A percentile compares a stretch with the other conserved stretches of the same genome.
Evolutionary conservation across 257 asterid genomes (phyloP).

Genomic region (Cynanchum wilfordii): DNA sequence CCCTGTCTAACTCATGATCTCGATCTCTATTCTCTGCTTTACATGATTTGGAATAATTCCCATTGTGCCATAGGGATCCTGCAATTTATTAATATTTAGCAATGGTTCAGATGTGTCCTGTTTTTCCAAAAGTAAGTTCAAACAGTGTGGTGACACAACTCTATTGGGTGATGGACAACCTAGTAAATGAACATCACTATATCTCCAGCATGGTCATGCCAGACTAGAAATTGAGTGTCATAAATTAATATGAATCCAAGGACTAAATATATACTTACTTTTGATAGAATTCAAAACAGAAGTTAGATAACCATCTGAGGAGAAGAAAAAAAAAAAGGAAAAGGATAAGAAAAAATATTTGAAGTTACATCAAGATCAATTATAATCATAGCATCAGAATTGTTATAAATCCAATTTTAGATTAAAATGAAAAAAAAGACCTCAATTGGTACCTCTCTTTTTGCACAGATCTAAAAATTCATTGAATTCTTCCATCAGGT

Average conservation of each 20-base stretch:
- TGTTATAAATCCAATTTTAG: background rate
- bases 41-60: slow-evolving; percentile 31
- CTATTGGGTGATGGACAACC: slow-evolving; percentile 8
- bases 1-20: slow-evolving; percentile 42
- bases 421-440: background rate
- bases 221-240: slow-evolving; percentile 4
- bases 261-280: slow-evolving; percentile 12
- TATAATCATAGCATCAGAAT: background rate
- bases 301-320: slow-evolving; percentile 25
- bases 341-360: slow-evolving; percentile 11
- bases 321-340: background rate
- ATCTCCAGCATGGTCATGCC: slow-evolving; percentile 4
- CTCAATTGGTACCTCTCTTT: slow-evolving; percentile 13
- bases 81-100: slow-evolving; percentile 28
- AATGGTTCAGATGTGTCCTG: background rate
- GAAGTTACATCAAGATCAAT: background rate
- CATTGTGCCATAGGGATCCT: slow-evolving; percentile 58
- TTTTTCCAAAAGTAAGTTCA: slow-evolving; percentile 2
- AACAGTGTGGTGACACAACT: background rate
- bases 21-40: slow-evolving; percentile 50
- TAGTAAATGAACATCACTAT: background rate
- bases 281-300: slow-evolving; percentile 15
- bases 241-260: slow-evolving; percentile 1
- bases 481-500: slow-evolving; percentile 28
- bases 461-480: slow-evolving; percentile 19